phyloP scores from a whole-genome alignment of 257 asterid species.

The Petrea volubilis region DNA sequence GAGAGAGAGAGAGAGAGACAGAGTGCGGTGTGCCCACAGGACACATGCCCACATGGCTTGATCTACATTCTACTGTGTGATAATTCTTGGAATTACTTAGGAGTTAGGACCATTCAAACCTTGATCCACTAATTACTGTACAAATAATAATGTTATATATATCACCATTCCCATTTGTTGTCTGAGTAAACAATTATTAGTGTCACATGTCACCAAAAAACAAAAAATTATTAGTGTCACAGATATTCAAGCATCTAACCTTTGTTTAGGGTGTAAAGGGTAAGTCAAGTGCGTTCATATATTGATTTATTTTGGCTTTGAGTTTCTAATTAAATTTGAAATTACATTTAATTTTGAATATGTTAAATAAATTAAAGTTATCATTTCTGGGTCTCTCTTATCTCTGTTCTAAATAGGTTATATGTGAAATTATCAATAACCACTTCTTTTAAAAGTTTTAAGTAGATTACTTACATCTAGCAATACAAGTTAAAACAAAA shows the following conservation, averaged over 20 bases:
- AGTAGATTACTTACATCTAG: too few relatives aligned
- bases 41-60: conserved; percentile 34
- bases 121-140: not conserved
- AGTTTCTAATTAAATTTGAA: too few relatives aligned
- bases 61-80: conserved; percentile 17
- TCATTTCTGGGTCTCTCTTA: too few relatives aligned
- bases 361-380: too few relatives aligned
- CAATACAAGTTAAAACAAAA: too few relatives aligned
- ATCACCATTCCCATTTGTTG: not conserved
- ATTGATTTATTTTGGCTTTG: too few relatives aligned
- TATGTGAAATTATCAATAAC: too few relatives aligned
- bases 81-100: conserved; percentile 10
- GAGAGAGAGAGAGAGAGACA: conserved; percentile 14
- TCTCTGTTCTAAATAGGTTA: too few relatives aligned
- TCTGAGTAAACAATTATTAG: not conserved
- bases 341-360: too few relatives aligned
- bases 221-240: not conserved
- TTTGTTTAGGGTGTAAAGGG: not conserved
- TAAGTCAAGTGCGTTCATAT: too few relatives aligned
- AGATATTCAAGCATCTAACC: not conserved
- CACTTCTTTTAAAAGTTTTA: too few relatives aligned
- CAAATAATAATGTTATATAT: not conserved
- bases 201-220: too few relatives aligned
- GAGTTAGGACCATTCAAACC: conserved; percentile 4
- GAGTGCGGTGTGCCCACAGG: conserved; percentile 20